phyloP scores from a whole-genome alignment of 2,329 filamentous ascomycete genomes.

The Colletotrichum tamarilloi region DNA sequence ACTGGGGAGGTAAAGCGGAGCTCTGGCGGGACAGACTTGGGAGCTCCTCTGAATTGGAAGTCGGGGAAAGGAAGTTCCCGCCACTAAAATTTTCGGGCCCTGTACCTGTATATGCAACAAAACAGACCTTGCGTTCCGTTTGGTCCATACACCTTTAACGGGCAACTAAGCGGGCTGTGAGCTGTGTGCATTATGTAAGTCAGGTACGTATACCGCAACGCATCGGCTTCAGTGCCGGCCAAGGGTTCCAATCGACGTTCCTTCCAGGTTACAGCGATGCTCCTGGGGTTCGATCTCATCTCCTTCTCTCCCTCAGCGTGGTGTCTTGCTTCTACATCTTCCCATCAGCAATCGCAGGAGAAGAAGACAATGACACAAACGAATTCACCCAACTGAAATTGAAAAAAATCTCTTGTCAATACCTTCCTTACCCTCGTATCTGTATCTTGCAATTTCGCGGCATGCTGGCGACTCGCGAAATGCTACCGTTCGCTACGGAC shows the following conservation, averaged over 20 bases:
- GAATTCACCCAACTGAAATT: neutral
- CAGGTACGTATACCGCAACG: too few species aligned
- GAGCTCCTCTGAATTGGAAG: slow-evolving; percentile 23
- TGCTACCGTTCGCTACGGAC: slow-evolving; percentile 28
- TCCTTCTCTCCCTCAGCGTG: neutral
- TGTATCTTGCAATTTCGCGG: slow-evolving; percentile 4
- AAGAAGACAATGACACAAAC: neutral
- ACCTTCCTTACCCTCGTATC: neutral
- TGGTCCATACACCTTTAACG: neutral
- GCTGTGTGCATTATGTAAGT: too few species aligned
- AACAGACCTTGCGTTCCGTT: neutral
- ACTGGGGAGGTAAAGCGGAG: slow-evolving; percentile 28
- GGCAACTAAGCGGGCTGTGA: neutral
- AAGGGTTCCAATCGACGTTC: neutral
- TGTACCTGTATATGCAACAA: neutral
- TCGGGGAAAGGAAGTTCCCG: slow-evolving; percentile 36
- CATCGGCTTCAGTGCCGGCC: neutral
- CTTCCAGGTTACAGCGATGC: neutral
- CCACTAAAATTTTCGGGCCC: slow-evolving; percentile 31
- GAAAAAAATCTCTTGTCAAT: neutral
- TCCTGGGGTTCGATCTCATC: neutral
- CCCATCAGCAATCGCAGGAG: neutral
- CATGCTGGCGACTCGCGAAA: slow-evolving; percentile 8
- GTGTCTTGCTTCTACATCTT: neutral
- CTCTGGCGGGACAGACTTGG: slow-evolving; percentile 5